Percentiles rank a stretch among this genome's conserved stretches.
Evolutionary conservation across 495 filamentous ascomycete genomes (phyloP).

Genomic region (Podospora bellae-mahoneyi): DNA sequence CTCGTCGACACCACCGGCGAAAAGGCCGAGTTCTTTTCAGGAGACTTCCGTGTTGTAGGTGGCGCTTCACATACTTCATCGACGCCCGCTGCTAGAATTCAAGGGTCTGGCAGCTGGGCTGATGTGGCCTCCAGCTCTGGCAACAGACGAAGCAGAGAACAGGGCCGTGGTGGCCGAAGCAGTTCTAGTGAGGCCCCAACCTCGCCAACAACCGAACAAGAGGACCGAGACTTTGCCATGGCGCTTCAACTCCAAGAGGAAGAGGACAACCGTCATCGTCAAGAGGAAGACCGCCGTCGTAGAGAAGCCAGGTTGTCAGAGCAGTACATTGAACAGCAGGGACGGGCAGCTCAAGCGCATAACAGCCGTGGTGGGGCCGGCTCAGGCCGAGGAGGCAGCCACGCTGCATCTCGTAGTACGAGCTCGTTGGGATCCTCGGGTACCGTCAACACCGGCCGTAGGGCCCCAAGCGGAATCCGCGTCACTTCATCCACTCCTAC

Average conservation of each 20-base stretch:
- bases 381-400: neutral
- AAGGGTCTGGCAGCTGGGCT: constrained; percentile 7
- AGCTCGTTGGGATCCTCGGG: constrained; percentile 13
- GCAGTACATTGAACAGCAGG: constrained; percentile 57
- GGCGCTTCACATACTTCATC: constrained; percentile 37
- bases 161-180: constrained; percentile 35
- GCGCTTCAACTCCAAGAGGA: constrained; percentile 82
- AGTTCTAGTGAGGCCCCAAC: constrained; percentile 23
- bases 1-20: constrained; percentile 86
- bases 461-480: neutral
- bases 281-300: constrained; percentile 45
- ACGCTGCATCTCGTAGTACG: constrained; percentile 21
- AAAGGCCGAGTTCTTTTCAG: constrained; percentile 76
- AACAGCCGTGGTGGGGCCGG: constrained; percentile 13
- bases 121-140: neutral
- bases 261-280: constrained; percentile 64
- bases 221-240: constrained; percentile 75
- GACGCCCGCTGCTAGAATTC: constrained; percentile 18
- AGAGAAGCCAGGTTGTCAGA: constrained; percentile 50
- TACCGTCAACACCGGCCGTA: neutral
- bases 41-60: constrained; percentile 85
- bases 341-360: constrained; percentile 14
- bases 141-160: constrained; percentile 52
- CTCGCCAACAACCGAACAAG: constrained; percentile 54
- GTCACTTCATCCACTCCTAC: constrained; percentile 5